Evolutionary conservation across 768 basidiomycete species (phyloP).

Genomic region (Tubosaeta brunneosetosa): DNA sequence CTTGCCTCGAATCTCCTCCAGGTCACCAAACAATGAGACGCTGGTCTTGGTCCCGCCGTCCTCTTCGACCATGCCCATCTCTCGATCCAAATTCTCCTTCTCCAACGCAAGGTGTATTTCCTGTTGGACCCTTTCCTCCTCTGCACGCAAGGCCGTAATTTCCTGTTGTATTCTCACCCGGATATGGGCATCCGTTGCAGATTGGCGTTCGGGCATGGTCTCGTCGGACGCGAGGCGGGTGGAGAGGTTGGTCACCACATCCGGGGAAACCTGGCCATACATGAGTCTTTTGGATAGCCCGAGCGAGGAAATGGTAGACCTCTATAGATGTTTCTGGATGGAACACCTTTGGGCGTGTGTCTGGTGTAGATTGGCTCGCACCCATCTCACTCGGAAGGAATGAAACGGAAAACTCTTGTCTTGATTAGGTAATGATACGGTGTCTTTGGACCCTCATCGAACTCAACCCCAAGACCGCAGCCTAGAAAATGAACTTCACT

Average conservation of each 20-base stretch:
- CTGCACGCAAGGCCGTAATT: slow-evolving; percentile 56
- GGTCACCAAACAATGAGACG: slow-evolving; percentile 61
- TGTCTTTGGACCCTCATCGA: too few species aligned
- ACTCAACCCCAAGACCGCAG: too few species aligned
- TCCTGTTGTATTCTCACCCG: slow-evolving; percentile 68
- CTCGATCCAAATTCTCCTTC: slow-evolving; percentile 82
- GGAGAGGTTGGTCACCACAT: slow-evolving; percentile 75
- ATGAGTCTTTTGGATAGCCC: background rate
- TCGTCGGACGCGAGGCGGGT: slow-evolving; percentile 56
- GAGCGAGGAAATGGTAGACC: slow-evolving; percentile 28
- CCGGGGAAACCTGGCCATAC: slow-evolving; percentile 62
- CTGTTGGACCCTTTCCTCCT: slow-evolving; percentile 64
- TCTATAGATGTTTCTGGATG: slow-evolving; percentile 50
- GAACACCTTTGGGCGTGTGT: slow-evolving; percentile 54
- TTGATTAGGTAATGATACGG: too few species aligned
- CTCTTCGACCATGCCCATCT: slow-evolving; percentile 50
- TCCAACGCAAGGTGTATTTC: slow-evolving; percentile 79
- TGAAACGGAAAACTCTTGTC: too few species aligned
- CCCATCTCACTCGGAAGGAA: slow-evolving; percentile 45
- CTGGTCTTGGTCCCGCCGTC: slow-evolving; percentile 51
- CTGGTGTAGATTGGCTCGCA: slow-evolving; percentile 59
- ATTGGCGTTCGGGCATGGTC: slow-evolving; percentile 65
- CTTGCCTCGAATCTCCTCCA: slow-evolving; percentile 68
- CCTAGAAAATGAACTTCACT: too few species aligned
- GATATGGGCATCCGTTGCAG: slow-evolving; percentile 68